Conservation (phyloP, 2,329 filamentous ascomycete genomes). For the Ophiostoma piceae region DNA sequence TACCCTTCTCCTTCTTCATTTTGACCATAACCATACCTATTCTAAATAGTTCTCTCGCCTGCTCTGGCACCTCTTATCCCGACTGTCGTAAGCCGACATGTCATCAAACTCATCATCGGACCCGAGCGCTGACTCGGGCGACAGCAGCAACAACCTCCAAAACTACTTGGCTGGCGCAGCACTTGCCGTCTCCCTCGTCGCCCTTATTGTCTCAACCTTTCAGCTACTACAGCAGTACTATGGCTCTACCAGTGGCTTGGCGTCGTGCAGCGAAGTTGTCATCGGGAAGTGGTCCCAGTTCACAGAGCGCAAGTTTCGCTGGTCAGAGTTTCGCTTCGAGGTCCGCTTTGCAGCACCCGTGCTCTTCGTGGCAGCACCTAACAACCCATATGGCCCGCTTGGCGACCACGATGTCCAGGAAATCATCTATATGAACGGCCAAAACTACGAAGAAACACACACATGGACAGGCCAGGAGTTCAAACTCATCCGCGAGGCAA, state of each 20-base stretch:
- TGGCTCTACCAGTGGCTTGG: slow-evolving; percentile 45
- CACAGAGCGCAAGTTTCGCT: slow-evolving; percentile 39
- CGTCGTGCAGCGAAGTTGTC: slow-evolving; percentile 43
- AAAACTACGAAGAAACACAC: slow-evolving; percentile 31
- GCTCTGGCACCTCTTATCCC: neutral
- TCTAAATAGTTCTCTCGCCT: neutral
- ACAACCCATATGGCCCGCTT: slow-evolving; percentile 37
- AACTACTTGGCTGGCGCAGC: slow-evolving; percentile 42
- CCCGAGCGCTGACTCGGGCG: neutral
- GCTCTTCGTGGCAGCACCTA: slow-evolving; percentile 44
- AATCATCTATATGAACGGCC: slow-evolving; percentile 39
- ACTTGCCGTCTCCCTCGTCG: slow-evolving; percentile 44
- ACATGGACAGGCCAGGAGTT: slow-evolving; percentile 28
- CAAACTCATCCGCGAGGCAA: slow-evolving; percentile 9
- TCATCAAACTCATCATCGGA: slow-evolving; percentile 6
- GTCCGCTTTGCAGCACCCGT: slow-evolving; percentile 46
- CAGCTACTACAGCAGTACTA: slow-evolving; percentile 49
- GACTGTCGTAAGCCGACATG: neutral
- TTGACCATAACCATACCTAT: neutral
- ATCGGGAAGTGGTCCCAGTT: slow-evolving; percentile 44
- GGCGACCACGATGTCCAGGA: slow-evolving; percentile 29
- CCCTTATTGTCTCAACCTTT: slow-evolving; percentile 42
- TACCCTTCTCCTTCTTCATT: neutral
- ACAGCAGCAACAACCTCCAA: slow-evolving; percentile 24
- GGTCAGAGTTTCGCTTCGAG: slow-evolving; percentile 45